Evolutionary conservation across 441 rosid genomes (phyloP).

Genomic region (Iberis amara): DNA sequence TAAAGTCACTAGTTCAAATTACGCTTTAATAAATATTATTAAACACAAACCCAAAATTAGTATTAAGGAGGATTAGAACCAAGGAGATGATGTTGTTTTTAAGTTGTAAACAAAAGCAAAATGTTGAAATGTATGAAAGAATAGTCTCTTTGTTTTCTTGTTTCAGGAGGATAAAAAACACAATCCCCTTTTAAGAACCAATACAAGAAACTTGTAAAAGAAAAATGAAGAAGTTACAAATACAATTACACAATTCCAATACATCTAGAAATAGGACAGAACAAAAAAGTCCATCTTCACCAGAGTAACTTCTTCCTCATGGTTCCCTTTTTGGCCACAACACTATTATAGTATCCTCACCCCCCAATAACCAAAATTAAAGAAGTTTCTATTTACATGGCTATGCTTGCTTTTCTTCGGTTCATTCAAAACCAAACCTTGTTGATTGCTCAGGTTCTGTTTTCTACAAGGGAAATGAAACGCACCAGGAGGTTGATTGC

Average conservation of each 20-base stretch:
- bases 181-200: slow-evolving; percentile 24
- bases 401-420: slow-evolving; percentile 26
- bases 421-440: slow-evolving; percentile 18
- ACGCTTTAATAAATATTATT: too few species aligned
- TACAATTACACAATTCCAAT: background rate
- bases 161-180: slow-evolving; percentile 31
- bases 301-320: slow-evolving; percentile 30
- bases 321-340: slow-evolving; percentile 22
- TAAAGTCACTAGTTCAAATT: too few species aligned
- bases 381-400: slow-evolving; percentile 41
- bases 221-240: slow-evolving; percentile 29
- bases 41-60: background rate
- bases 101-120: background rate
- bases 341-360: slow-evolving; percentile 24
- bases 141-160: slow-evolving; percentile 22
- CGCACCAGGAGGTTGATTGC: background rate
- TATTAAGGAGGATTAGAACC: background rate
- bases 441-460: slow-evolving; percentile 25
- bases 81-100: background rate
- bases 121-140: slow-evolving; percentile 11
- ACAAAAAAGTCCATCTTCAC: slow-evolving; percentile 11
- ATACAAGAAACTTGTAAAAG: slow-evolving; percentile 29
- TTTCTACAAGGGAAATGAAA: background rate
- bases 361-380: slow-evolving; percentile 26
- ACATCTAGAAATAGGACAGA: too few species aligned